Percentiles rank a stretch among this genome's conserved stretches.
phyloP scores from a whole-genome alignment of 2,329 filamentous ascomycete species.

The Diaporthe destruens region DNA sequence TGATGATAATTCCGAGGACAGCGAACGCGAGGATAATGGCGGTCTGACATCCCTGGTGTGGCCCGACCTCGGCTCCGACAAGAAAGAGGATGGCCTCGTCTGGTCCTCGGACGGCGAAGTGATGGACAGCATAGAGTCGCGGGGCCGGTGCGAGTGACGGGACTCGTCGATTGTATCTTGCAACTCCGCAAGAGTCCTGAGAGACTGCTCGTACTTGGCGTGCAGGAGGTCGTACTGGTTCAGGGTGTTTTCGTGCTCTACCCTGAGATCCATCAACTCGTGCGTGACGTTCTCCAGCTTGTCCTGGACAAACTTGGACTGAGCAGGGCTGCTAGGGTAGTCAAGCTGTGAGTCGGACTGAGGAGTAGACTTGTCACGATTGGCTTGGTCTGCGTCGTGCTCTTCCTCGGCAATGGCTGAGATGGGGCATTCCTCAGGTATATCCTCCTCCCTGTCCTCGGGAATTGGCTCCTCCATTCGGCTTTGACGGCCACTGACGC shows the following conservation, averaged over 20 bases:
- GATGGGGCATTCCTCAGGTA: conserved; percentile 41
- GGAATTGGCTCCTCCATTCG: conserved; percentile 67
- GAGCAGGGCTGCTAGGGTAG: conserved; percentile 76
- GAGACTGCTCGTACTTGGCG: conserved; percentile 89
- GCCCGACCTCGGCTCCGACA: conserved; percentile 80
- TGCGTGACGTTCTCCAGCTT: conserved; percentile 93
- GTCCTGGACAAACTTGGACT: conserved; percentile 88
- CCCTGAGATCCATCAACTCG: conserved; percentile 89
- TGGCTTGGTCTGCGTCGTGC: conserved; percentile 50
- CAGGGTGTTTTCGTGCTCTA: conserved; percentile 88
- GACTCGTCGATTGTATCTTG: conserved; percentile 88
- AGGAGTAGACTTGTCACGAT: conserved; percentile 49
- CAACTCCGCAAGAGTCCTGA: conserved; percentile 84
- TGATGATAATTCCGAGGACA: conserved; percentile 94
- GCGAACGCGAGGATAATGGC: conserved; percentile 86
- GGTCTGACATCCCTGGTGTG: conserved; percentile 76
- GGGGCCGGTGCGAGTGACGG: conserved; percentile 69
- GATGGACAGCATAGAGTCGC: conserved; percentile 69
- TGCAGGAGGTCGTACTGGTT: conserved; percentile 85
- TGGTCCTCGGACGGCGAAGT: conserved; percentile 62
- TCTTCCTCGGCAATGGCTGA: conserved; percentile 47
- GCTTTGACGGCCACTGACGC: conserved; percentile 66
- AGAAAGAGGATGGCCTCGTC: conserved; percentile 82
- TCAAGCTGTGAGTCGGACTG: conserved; percentile 48
- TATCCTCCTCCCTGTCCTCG: conserved; percentile 62